Conservation (phyloP, 1,284 basidiomycete species). For the Vanrija sp. region DNA sequence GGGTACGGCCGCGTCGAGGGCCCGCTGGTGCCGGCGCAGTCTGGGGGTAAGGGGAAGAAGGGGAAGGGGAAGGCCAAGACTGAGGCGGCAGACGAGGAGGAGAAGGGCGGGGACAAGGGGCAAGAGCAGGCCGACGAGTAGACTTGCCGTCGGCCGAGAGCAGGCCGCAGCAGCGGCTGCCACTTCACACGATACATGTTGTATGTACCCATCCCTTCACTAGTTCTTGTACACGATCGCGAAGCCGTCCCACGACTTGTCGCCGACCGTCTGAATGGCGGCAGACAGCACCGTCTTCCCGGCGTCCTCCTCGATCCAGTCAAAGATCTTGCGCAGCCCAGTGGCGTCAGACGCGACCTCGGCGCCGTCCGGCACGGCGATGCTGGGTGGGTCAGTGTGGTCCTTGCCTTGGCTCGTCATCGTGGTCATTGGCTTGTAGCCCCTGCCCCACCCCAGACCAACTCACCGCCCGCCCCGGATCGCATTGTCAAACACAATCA, state of each 20-base stretch:
- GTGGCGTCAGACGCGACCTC: constrained; percentile 21
- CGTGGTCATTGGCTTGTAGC: too few species aligned
- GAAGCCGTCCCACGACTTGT: constrained; percentile 42
- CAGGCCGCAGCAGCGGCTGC: too few species aligned
- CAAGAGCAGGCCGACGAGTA: background rate
- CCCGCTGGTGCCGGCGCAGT: background rate
- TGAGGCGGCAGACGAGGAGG: constrained; percentile 5
- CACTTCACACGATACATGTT: background rate
- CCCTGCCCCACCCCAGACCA: too few species aligned
- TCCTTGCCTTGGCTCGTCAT: background rate
- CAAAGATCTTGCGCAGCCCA: constrained; percentile 37
- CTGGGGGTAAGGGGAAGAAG: background rate
- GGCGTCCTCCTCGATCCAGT: constrained; percentile 39
- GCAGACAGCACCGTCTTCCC: constrained; percentile 39
- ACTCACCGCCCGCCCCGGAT: constrained; percentile 36
- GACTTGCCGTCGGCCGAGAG: background rate
- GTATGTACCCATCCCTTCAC: background rate
- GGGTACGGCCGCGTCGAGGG: constrained; percentile 30
- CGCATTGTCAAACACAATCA: constrained; percentile 41
- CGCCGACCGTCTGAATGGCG: constrained; percentile 42
- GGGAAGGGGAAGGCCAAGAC: constrained; percentile 7
- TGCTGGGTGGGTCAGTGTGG: background rate
- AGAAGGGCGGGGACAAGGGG: constrained; percentile 8
- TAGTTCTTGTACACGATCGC: constrained; percentile 28
- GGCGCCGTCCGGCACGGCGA: constrained; percentile 15